Base-by-base conservation (phyloP, 202 grass and related monocot genomes). In the Schoenoplectus triqueter region DNA sequence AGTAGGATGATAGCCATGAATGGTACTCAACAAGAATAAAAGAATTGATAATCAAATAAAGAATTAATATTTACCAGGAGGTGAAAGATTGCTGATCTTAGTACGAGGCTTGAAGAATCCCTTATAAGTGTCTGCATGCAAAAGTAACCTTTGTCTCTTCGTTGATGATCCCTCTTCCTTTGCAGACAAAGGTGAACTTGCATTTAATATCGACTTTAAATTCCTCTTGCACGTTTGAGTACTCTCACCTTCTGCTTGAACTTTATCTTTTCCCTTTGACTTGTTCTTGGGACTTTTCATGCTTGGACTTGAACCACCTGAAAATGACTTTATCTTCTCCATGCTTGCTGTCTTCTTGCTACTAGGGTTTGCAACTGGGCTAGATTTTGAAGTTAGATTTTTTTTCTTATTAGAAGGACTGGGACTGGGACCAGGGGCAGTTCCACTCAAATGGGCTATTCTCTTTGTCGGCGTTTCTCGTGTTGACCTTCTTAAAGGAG, bases 401-500 rank as follows among this genome's bases (percentile, higher is more conserved):
- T 86, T 89, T 56, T 66, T 46, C 45, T 64, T 62, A 6, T 86
- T 64, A 64, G 82, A 62, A 11, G 71, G 65, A 80, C 64, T 82
- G 5, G 74, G 73, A 80, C 49, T 77, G n/a, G 69, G 83, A 64
- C 67, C 7, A 1, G 83, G 13, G 5, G 85, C n/a, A 72, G 69
- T n/a, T 44, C 6, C 45, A 72, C 5, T 71, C 42, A 71, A 18
- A 48, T 55, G 10, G 18, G 40, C 78, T 44, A 51, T 52, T 81
- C 82, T 91, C 46, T 88, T 90, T 70, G 70, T 49, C 21, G 84
- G 88, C 61, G 77, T 86, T 86, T 93, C 91, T 59, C 92, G 83
- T 15, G 17, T 83, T 4, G 92, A 98, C 88, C 92, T 92, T 92
- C 95, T 98, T 66, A 95, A 87, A 72, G 52, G 85, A 52, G 80